Evolutionary conservation across 2,329 filamentous ascomycete species (phyloP).

Genomic region (Sporothrix luriei): DNA sequence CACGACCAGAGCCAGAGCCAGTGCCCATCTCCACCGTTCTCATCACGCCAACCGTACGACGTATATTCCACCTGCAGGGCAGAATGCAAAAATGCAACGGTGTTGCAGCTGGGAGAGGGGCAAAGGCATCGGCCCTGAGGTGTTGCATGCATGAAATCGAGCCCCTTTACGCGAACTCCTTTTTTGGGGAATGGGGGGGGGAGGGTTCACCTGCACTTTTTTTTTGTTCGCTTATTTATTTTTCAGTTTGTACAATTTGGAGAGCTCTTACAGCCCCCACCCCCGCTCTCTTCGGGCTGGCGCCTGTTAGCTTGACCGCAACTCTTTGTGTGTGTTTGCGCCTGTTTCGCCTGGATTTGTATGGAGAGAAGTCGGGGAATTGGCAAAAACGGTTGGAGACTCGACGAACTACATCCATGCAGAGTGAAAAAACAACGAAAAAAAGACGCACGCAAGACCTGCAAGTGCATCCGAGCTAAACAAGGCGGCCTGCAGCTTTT

Average conservation of each 20-base stretch:
- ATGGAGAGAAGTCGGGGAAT: conserved; percentile 27
- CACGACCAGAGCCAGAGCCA: not conserved
- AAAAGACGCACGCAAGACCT: not conserved
- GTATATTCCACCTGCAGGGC: conserved; percentile 2
- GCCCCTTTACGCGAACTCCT: too few species aligned
- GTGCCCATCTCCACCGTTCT: not conserved
- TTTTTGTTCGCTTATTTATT: not conserved
- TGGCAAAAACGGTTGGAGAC: not conserved
- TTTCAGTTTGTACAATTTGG: too few species aligned
- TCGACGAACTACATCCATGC: too few species aligned
- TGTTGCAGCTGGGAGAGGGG: conserved; percentile 6
- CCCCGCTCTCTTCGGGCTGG: conserved; percentile 11
- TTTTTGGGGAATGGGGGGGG: too few species aligned
- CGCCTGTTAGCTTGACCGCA: conserved; percentile 27
- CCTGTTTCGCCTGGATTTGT: conserved; percentile 15
- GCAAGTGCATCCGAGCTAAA: not conserved
- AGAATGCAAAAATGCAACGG: conserved; percentile 8
- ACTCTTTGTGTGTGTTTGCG: conserved; percentile 7
- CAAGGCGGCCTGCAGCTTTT: not conserved
- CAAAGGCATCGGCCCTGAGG: not conserved
- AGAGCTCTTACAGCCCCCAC: not conserved
- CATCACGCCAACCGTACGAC: not conserved
- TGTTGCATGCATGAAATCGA: conserved; percentile 21
- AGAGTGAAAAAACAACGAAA: too few species aligned
- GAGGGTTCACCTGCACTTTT: not conserved